phyloP scores from a whole-genome alignment of 345 rosid species.

The Bretschneidera sinensis region DNA sequence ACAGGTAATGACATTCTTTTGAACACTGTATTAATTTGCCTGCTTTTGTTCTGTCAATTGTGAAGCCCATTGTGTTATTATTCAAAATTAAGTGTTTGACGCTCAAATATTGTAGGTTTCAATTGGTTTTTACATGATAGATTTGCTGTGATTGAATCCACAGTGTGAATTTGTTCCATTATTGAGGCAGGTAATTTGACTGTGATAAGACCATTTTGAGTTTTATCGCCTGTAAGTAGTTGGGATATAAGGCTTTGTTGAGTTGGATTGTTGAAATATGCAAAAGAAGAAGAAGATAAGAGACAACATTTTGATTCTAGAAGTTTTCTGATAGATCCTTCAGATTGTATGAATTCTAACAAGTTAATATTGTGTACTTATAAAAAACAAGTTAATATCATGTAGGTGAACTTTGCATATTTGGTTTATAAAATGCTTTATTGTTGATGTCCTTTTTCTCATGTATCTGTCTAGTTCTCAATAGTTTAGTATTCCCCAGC shows the following conservation, averaged over 20 bases:
- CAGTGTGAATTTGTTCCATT: background rate
- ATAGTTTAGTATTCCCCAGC: constrained; percentile 7
- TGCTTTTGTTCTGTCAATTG: background rate
- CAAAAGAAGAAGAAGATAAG: no score
- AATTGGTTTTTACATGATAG: background rate
- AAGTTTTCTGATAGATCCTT: constrained; percentile 3
- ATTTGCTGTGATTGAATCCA: constrained; percentile 1
- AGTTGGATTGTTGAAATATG: background rate
- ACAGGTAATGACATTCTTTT: constrained; percentile 50
- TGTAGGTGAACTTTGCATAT: background rate
- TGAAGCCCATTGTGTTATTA: background rate
- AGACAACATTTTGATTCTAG: no score
- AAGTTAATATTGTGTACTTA: background rate
- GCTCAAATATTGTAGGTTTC: constrained; percentile 1
- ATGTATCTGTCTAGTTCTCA: background rate
- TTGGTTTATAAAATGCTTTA: constrained; percentile 1
- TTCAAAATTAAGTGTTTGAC: background rate
- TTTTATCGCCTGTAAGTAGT: background rate
- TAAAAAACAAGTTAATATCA: no score
- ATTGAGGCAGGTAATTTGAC: background rate
- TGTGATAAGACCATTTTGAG: no score
- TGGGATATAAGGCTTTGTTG: background rate
- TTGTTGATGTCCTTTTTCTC: background rate
- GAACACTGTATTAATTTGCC: background rate
- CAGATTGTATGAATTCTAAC: constrained; percentile 6